These are phyloP conservation scores for Didymella pinodella DNA, from an alignment of 2,329 filamentous ascomycete genomes.

Conservation along the genomic window DNA sequence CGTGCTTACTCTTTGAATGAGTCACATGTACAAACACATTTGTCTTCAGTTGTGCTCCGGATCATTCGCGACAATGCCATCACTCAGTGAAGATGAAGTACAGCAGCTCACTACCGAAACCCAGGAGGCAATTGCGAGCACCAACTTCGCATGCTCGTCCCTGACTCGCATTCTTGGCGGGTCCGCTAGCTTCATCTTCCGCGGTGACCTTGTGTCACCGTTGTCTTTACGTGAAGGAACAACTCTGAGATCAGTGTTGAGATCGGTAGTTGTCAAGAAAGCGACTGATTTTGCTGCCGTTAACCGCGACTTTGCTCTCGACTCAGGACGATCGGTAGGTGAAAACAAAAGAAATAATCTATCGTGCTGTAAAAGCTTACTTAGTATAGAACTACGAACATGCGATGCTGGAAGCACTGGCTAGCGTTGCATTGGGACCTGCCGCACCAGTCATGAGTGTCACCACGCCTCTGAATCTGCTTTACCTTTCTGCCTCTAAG, in stretches of 20 bases:
- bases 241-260: not conserved
- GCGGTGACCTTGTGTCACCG: not conserved
- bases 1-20: slow-evolving; percentile 4
- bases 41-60: not conserved
- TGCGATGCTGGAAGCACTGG: not conserved
- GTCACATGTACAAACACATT: not conserved
- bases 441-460: not conserved
- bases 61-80: not conserved
- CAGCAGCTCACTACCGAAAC: not conserved
- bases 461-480: not conserved
- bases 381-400: not conserved
- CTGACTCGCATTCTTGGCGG: slow-evolving; percentile 3
- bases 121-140: not conserved
- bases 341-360: not conserved
- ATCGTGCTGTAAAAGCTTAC: not conserved
- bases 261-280: slow-evolving; percentile 4
- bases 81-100: not conserved
- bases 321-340: slow-evolving; percentile 2
- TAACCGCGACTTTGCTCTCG: not conserved
- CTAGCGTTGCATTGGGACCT: not conserved
- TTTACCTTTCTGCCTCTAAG: not conserved
- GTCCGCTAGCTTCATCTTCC: slow-evolving; percentile 5
- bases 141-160: not conserved
- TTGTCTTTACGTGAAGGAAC: not conserved
- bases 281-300: slow-evolving; percentile 6